phyloP scores from a whole-genome alignment of 2,329 filamentous ascomycete genomes.

The Aureobasidium sp. region DNA sequence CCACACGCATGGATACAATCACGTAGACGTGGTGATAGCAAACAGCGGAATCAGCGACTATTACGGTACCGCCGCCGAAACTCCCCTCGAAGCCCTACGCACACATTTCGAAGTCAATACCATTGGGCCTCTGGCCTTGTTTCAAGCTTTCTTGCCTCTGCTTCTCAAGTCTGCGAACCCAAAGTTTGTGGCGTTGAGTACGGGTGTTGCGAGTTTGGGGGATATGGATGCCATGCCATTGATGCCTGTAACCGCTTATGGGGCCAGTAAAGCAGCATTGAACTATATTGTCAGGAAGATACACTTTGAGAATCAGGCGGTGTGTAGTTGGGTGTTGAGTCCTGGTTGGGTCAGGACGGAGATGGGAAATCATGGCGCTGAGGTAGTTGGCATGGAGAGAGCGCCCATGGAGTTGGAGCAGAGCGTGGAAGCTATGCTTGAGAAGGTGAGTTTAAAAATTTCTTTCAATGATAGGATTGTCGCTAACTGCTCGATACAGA shows the following conservation, averaged over 20 bases:
- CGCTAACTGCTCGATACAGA: neutral
- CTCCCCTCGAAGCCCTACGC: conserved; percentile 23
- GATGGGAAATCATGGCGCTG: conserved; percentile 35
- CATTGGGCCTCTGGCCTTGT: conserved; percentile 37
- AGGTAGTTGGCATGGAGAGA: conserved; percentile 25
- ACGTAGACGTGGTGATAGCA: conserved; percentile 22
- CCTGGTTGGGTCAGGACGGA: conserved; percentile 35
- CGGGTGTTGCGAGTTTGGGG: neutral
- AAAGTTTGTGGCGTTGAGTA: conserved; percentile 34
- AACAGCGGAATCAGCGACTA: conserved; percentile 19
- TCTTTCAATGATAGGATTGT: neutral
- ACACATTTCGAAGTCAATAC: conserved; percentile 30
- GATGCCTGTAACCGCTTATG: conserved; percentile 37
- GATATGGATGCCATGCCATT: conserved; percentile 17
- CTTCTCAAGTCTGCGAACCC: conserved; percentile 27
- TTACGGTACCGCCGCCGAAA: conserved; percentile 21
- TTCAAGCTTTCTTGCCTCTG: conserved; percentile 39
- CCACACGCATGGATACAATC: conserved; percentile 21
- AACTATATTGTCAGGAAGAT: conserved; percentile 34
- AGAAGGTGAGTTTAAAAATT: neutral
- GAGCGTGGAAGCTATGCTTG: conserved; percentile 29
- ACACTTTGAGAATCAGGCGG: conserved; percentile 29
- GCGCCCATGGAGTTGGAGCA: conserved; percentile 33
- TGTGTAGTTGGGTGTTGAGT: neutral
- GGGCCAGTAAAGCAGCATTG: conserved; percentile 36